Base-by-base conservation (phyloP, 202 grass and related monocot genomes). In the Saccharum hybrid region DNA sequence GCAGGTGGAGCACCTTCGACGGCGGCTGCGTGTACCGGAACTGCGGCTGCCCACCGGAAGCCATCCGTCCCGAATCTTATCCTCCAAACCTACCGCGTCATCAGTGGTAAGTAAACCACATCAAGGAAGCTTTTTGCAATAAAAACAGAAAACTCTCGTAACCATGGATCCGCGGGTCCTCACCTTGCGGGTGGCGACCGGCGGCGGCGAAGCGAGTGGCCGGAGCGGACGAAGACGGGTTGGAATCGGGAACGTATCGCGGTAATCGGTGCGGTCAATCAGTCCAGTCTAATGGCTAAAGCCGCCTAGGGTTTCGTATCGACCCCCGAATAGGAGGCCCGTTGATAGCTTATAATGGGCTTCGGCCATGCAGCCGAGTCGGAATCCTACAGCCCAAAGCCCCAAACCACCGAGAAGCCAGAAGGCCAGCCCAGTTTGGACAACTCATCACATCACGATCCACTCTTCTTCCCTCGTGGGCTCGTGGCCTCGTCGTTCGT, bases 1-100 rank as follows among this genome's bases (percentile, higher is more conserved):
- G 85, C 76, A 98, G 83, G 75, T 98, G 96, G 69, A 98, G 83
- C 71, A 98, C 96, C 82, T 95, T 98, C 4, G 96, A 98, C 13
- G 92, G 92, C 48, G 92, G 88, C 63, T 98, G 91, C 6, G 96
- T 92, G 79, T 93, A 91, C 71, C 91, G 89, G 82, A 98, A 98
- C 90, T 95, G 92, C 59, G 72, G 77, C 74, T 95, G 91, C 90
- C 83, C 41, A 70, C 84, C 60, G 48, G 96, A 98, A 61, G 94
- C 75, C 92, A 94, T 97, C 82, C 76, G 56, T 49, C 28, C 68
- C n/a, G 46, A 72, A 63, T 52, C 79, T 18, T 66, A 46, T 61
- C 63, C 62, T 28, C 78, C 78, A 54, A 69, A 79, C 72, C 84
- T 36, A 80, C 59, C 42, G 45, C 82, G 23, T 52, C 46, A 75